phyloP scores from a whole-genome alignment of 2,329 filamentous ascomycete genomes.

The Fusarium austroafricanum region DNA sequence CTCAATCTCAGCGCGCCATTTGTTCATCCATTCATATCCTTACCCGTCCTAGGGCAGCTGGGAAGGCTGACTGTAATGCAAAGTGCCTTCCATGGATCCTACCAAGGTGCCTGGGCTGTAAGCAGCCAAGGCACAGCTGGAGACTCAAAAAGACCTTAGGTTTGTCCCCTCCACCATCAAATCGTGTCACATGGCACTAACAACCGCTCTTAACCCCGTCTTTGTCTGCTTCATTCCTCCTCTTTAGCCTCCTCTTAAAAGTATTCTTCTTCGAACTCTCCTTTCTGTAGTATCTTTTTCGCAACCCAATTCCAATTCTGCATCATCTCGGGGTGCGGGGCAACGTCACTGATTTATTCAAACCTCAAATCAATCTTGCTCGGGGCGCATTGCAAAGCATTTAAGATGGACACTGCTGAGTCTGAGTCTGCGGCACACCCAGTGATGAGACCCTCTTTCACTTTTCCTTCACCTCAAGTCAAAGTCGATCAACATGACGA shows the following conservation, averaged over 20 bases:
- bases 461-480: slow-evolving; percentile 48
- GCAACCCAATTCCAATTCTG: not conserved
- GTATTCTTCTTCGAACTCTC: not conserved
- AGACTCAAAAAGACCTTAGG: not conserved
- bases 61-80: slow-evolving; percentile 1
- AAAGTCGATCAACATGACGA: slow-evolving; percentile 48
- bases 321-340: slow-evolving; percentile 39
- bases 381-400: not conserved
- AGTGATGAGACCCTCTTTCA: slow-evolving; percentile 38
- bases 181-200: slow-evolving; percentile 12
- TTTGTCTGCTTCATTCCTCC: not conserved
- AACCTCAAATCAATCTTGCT: not conserved
- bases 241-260: not conserved
- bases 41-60: no score
- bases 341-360: slow-evolving; percentile 17
- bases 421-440: slow-evolving; percentile 6
- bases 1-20: slow-evolving; percentile 8
- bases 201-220: not conserved
- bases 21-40: not conserved
- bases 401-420: slow-evolving; percentile 39
- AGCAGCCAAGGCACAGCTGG: slow-evolving; percentile 20
- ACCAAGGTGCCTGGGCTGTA: not conserved
- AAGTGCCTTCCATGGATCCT: no score
- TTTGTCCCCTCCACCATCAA: slow-evolving; percentile 3
- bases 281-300: not conserved